Conservation (phyloP, 495 filamentous ascomycete genomes). For the Gamarada debralockiae region DNA sequence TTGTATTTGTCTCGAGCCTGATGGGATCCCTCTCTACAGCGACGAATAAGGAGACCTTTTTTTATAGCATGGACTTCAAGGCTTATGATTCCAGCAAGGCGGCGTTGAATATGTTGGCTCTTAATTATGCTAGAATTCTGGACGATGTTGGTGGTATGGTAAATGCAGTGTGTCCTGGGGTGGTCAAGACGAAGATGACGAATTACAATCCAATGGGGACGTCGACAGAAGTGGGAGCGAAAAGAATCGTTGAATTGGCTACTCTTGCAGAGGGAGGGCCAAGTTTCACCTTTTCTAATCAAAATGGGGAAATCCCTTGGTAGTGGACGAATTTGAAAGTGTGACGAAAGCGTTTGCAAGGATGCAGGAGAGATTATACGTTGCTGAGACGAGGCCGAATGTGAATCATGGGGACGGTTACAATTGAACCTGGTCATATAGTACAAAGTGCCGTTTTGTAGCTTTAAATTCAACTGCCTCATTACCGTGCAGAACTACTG, state of each 20-base stretch:
- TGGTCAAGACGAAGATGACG: slow-evolving; percentile 3
- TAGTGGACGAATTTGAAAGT: too few species aligned
- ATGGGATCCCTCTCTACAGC: slow-evolving; percentile 32
- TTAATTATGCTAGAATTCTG: slow-evolving; percentile 10
- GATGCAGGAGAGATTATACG: too few species aligned
- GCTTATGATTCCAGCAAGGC: slow-evolving; percentile 20
- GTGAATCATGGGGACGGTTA: too few species aligned
- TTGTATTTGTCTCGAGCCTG: slow-evolving; percentile 35
- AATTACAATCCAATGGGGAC: background rate
- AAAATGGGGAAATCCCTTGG: background rate
- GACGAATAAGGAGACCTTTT: slow-evolving; percentile 1
- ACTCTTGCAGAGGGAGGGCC: background rate
- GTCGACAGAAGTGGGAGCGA: background rate
- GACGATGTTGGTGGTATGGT: slow-evolving; percentile 10
- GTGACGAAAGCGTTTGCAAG: too few species aligned
- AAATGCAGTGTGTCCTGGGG: slow-evolving; percentile 10
- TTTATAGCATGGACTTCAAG: slow-evolving; percentile 1
- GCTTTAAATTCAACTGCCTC: too few species aligned
- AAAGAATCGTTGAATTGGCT: background rate
- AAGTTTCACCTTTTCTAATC: background rate
- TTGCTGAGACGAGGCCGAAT: too few species aligned
- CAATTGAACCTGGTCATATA: too few species aligned
- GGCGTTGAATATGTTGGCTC: slow-evolving; percentile 21
- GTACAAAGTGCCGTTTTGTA: too few species aligned
- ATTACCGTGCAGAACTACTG: too few species aligned